Percentiles rank a stretch among this genome's conserved stretches.
Evolutionary conservation across 1,284 basidiomycete genomes (phyloP).

Genomic region (Kalmanozyma brasiliensis): DNA sequence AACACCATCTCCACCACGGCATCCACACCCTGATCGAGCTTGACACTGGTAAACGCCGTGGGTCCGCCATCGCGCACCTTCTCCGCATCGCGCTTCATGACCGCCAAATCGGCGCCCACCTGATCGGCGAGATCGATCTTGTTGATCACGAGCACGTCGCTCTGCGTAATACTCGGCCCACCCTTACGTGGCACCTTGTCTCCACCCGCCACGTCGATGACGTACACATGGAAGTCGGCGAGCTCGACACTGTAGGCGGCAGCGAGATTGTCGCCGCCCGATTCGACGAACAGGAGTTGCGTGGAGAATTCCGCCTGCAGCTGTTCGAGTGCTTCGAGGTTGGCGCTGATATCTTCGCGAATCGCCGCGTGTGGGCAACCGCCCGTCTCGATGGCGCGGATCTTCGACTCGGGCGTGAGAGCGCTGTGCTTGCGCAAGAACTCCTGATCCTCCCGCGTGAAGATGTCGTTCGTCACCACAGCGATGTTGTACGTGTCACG

Average conservation of each 20-base stretch:
- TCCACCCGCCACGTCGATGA: conserved; percentile 79
- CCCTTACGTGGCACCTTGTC: conserved; percentile 99
- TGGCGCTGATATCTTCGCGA: conserved; percentile 94
- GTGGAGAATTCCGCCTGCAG: conserved; percentile 81
- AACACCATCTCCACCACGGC: conserved; percentile 85
- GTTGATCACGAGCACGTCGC: conserved; percentile 93
- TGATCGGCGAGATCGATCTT: conserved; percentile 78
- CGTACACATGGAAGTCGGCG: conserved; percentile 84
- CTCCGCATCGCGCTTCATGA: conserved; percentile 93
- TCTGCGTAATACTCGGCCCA: conserved; percentile 84
- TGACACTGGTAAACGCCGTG: conserved; percentile 89
- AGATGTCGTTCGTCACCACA: conserved; percentile 69
- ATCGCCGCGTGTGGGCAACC: conserved; percentile 67
- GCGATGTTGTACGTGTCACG: conserved; percentile 90
- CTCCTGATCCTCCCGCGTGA: conserved; percentile 90
- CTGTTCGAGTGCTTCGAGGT: conserved; percentile 92
- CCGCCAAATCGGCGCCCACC: conserved; percentile 90
- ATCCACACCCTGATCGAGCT: conserved; percentile 81
- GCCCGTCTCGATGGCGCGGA: conserved; percentile 92
- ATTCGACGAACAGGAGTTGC: conserved; percentile 82
- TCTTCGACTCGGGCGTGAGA: conserved; percentile 79
- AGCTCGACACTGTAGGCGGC: conserved; percentile 96
- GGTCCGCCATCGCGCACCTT: conserved; percentile 94
- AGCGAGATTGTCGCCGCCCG: conserved; percentile 92
- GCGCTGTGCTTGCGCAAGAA: conserved; percentile 94